A percentile compares a stretch with the other conserved stretches of the same genome.
Conservation (phyloP, 495 filamentous ascomycete species). For the Neurospora sp. region DNA sequence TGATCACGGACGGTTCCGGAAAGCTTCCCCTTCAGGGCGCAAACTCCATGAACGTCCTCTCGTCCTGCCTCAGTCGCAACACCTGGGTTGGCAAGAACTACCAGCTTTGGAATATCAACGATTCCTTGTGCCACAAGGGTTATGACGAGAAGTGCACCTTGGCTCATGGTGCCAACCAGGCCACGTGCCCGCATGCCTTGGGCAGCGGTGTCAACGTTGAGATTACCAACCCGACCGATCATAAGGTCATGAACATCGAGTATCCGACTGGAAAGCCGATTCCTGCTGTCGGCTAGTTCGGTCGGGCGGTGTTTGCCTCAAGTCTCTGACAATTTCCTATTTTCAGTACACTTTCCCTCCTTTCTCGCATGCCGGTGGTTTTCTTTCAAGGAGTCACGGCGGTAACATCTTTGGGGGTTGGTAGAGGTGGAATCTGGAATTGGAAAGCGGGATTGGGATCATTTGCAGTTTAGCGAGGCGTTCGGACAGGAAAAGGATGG, state of each 20-base stretch:
- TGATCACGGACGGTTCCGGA: slow-evolving; percentile 18
- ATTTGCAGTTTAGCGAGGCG: too few species aligned
- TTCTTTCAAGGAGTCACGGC: too few species aligned
- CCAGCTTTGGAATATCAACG: slow-evolving; percentile 21
- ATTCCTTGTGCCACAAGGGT: slow-evolving; percentile 16
- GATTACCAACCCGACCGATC: background rate
- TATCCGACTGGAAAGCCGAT: background rate
- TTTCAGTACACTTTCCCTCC: too few species aligned
- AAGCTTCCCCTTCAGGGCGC: slow-evolving; percentile 26
- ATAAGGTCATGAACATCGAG: background rate
- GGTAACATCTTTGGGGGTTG: too few species aligned
- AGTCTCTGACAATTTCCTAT: too few species aligned
- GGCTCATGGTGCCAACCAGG: slow-evolving; percentile 18
- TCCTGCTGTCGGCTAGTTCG: background rate
- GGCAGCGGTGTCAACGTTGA: background rate
- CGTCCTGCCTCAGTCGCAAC: slow-evolving; percentile 15
- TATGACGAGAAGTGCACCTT: slow-evolving; percentile 24
- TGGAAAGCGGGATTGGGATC: too few species aligned
- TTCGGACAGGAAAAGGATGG: too few species aligned
- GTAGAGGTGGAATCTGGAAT: too few species aligned
- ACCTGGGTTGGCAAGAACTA: slow-evolving; percentile 22
- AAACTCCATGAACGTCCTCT: slow-evolving; percentile 27
- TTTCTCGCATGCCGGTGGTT: too few species aligned
- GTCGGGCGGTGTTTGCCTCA: too few species aligned
- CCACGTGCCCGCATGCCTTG: background rate